These are phyloP conservation scores for Basipetospora chlamydospora DNA, from an alignment of 2,329 filamentous ascomycete genomes.

Conservation along the genomic window DNA sequence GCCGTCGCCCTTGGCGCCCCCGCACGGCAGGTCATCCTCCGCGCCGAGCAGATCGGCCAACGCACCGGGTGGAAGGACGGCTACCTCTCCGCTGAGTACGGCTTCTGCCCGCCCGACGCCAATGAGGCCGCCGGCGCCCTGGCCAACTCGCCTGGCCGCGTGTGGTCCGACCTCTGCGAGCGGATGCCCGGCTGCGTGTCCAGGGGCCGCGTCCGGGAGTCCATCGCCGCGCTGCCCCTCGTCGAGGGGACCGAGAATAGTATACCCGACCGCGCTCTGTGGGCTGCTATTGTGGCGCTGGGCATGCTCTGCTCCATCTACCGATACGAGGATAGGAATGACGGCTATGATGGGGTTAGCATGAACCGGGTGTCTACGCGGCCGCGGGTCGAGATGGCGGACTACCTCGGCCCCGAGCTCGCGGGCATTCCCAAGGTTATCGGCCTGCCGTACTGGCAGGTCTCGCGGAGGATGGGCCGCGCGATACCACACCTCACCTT, in stretches of 20 bases:
- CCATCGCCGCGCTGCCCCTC: conserved; percentile 30
- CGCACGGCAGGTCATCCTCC: conserved; percentile 35
- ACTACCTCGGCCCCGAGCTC: conserved; percentile 34
- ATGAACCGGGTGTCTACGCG: conserved; percentile 18
- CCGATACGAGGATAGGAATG: conserved; percentile 35
- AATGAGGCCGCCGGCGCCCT: conserved; percentile 31
- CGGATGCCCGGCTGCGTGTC: conserved; percentile 37
- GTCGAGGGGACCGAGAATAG: conserved; percentile 32
- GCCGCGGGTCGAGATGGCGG: conserved; percentile 28
- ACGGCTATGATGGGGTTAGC: conserved; percentile 34
- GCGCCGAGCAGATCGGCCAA: conserved; percentile 36
- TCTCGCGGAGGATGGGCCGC: conserved; percentile 36
- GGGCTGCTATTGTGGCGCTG: conserved; percentile 35
- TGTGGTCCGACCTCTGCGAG: conserved; percentile 39
- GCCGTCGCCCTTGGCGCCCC: conserved; percentile 38
- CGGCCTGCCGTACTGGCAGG: conserved; percentile 32
- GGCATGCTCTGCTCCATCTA: conserved; percentile 40
- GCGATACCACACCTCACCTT: conserved; percentile 37
- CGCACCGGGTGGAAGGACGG: conserved; percentile 38
- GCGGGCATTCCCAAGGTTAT: conserved; percentile 32
- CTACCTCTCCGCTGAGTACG: conserved; percentile 34
- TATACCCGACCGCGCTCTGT: conserved; percentile 35
- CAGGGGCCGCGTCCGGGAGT: conserved; percentile 33
- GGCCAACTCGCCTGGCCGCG: conserved; percentile 31
- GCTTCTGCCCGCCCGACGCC: conserved; percentile 35